phyloP scores from a whole-genome alignment of 2,329 filamentous ascomycete species.

The Penicillium sp. region DNA sequence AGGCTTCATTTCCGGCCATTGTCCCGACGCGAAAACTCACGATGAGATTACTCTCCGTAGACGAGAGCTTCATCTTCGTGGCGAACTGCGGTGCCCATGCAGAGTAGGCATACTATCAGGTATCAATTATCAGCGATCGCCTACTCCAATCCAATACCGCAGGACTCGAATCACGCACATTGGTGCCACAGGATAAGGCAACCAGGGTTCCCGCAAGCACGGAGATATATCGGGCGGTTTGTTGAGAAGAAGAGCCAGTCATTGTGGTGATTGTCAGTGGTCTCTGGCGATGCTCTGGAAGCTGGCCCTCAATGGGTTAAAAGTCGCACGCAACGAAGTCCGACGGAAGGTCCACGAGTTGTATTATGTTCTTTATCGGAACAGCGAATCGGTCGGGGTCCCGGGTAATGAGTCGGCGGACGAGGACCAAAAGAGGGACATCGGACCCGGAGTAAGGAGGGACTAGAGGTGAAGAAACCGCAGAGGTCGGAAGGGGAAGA shows the following conservation, averaged over 20 bases:
- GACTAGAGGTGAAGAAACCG: constrained; percentile 11
- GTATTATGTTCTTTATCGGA: constrained; percentile 7
- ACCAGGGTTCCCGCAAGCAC: constrained; percentile 84
- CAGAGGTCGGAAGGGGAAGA: neutral
- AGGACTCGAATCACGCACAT: constrained; percentile 58
- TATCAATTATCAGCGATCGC: constrained; percentile 16
- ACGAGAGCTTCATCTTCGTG: constrained; percentile 79
- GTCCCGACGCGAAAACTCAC: constrained; percentile 51
- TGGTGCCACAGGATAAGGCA: constrained; percentile 88
- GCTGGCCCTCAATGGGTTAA: neutral
- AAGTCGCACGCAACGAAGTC: constrained; percentile 6
- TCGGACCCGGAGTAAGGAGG: constrained; percentile 15
- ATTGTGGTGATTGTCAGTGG: constrained; percentile 22
- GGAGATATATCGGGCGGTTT: constrained; percentile 71
- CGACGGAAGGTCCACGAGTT: constrained; percentile 6
- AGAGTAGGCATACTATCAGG: constrained; percentile 87
- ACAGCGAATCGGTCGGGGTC: constrained; percentile 6
- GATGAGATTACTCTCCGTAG: constrained; percentile 92
- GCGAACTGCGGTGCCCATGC: constrained; percentile 98
- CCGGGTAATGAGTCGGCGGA: neutral
- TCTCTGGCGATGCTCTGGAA: neutral
- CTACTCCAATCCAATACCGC: neutral
- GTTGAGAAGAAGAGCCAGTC: constrained; percentile 32
- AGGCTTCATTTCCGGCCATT: neutral
- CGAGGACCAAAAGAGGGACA: constrained; percentile 11